Base-by-base conservation (phyloP, 2,329 filamentous ascomycete genomes). In the Exophiala oligosperma region DNA sequence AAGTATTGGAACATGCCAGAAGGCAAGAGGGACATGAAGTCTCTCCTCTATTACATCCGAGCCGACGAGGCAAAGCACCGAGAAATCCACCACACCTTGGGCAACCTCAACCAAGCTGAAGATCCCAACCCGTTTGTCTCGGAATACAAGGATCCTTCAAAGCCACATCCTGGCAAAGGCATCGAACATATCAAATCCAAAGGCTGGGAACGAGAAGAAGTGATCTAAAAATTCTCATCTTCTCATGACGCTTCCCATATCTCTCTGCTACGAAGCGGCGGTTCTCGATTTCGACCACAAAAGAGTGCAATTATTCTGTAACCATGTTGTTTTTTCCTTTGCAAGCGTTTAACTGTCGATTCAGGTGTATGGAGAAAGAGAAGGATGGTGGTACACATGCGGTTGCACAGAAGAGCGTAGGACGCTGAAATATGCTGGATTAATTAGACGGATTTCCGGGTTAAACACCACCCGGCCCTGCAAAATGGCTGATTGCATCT, bases 1-100 rank as follows among this genome's bases (percentile, higher is more conserved):
- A 82, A 86, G 64, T 99, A 99, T 76, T 99, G 92, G 91, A 85
- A 90, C 43, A 97, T 99, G 86, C 92, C 92, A 0, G 88, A 96
- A 72, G 89, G 85, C 2, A 80, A 88, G 57, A 83, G 87, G 26
- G 90, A 86, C 1, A 96, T 99, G 90, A 84, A 82, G 67, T 91
- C 97, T 69, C 75, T 97, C 61, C 81, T 97, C 52, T 77, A 94
- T 51, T 97, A 97, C 72, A 90, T 97, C 66, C 84, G 92, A 29
- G 90, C 89, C n/a, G 90, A 93, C 70, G 92, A 96, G 74, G 90
- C 90, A 3, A 90, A 90, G 72, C 92, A 96, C 70, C 83, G 94
- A 35, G 94, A 96, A 70, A 93, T 97, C 67, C 97, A 99, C 76
- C 94, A 99, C 73, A 97, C 94, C 0, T 76, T 99, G 43, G 86